Percentiles rank a stretch among this genome's conserved stretches.
phyloP scores from a whole-genome alignment of 192 early-diverging fungal species.

The Coemansia nantahalensis region DNA sequence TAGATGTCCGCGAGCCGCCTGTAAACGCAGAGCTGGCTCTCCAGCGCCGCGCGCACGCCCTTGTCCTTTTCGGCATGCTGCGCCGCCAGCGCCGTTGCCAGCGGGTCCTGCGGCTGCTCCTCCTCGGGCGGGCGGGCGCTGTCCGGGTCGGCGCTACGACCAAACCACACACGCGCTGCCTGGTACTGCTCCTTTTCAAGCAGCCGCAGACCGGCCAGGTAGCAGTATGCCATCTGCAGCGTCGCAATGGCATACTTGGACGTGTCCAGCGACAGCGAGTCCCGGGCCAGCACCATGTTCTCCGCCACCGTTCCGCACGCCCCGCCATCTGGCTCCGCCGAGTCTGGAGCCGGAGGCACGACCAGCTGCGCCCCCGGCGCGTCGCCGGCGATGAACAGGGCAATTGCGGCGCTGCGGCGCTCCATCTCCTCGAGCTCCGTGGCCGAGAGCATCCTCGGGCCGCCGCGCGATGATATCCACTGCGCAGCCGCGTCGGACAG shows the following conservation, averaged over 20 bases:
- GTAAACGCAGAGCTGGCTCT: conserved; percentile 20
- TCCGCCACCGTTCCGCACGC: conserved; percentile 19
- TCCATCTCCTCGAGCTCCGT: neutral
- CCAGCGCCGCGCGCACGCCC: conserved; percentile 9
- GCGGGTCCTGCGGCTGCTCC: neutral
- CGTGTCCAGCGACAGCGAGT: conserved; percentile 5
- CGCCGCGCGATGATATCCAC: conserved; percentile 5
- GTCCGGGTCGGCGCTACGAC: neutral
- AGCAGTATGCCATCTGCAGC: conserved; percentile 21
- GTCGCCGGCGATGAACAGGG: conserved; percentile 10
- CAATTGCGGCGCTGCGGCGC: neutral
- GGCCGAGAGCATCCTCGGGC: neutral
- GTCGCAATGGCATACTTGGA: conserved; percentile 15
- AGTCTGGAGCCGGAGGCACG: too few species aligned
- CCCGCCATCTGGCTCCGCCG: neutral
- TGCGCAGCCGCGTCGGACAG: conserved; percentile 1
- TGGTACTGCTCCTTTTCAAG: conserved; percentile 25
- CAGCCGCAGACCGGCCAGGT: conserved; percentile 37
- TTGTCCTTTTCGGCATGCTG: conserved; percentile 33
- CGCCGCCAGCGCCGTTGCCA: conserved; percentile 6
- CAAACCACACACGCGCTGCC: conserved; percentile 33
- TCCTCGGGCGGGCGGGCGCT: neutral
- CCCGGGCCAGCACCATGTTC: conserved; percentile 8
- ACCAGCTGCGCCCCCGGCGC: too few species aligned
- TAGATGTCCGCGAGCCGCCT: conserved; percentile 15